phyloP scores from a whole-genome alignment of 2,329 filamentous ascomycete species.

The Purpureocillium takamizusanense region DNA sequence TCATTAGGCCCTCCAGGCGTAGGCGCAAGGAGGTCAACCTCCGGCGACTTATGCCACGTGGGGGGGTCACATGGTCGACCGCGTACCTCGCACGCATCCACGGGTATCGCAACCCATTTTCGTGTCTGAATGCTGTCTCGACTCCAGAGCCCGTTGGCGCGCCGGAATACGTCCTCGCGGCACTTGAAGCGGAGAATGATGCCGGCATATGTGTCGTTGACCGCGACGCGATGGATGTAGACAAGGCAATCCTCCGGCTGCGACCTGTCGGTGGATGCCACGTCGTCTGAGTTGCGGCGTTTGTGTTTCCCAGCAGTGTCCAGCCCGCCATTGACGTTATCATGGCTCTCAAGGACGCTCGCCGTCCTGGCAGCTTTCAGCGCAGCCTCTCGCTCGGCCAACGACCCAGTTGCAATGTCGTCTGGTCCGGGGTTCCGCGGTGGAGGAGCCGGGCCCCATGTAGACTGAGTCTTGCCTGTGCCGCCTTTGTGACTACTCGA shows the following conservation, averaged over 20 bases:
- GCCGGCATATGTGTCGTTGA: conserved; percentile 80
- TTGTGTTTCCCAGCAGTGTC: conserved; percentile 51
- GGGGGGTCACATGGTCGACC: conserved; percentile 58
- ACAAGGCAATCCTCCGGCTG: conserved; percentile 70
- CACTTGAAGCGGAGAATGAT: conserved; percentile 88
- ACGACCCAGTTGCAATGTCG: conserved; percentile 46
- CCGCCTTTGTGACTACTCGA: conserved; percentile 1
- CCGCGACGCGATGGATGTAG: conserved; percentile 80
- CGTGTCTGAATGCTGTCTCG: conserved; percentile 83
- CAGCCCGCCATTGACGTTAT: conserved; percentile 49
- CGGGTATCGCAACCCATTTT: conserved; percentile 72
- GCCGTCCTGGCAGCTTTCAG: conserved; percentile 48
- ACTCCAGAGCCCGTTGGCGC: conserved; percentile 89
- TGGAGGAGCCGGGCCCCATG: conserved; percentile 46
- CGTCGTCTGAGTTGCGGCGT: conserved; percentile 60
- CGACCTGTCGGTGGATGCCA: conserved; percentile 33
- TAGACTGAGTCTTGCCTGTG: conserved; percentile 10
- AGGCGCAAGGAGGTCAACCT: conserved; percentile 41
- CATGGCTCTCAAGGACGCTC: conserved; percentile 51
- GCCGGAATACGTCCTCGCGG: conserved; percentile 70
- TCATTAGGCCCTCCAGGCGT: conserved; percentile 29
- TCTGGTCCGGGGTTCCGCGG: conserved; percentile 24
- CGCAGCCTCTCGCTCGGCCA: conserved; percentile 42
- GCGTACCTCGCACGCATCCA: conserved; percentile 81
- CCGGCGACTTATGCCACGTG: conserved; percentile 24